phyloP scores from a whole-genome alignment of 768 basidiomycete species.

The Hypsizygus marmoreus region DNA sequence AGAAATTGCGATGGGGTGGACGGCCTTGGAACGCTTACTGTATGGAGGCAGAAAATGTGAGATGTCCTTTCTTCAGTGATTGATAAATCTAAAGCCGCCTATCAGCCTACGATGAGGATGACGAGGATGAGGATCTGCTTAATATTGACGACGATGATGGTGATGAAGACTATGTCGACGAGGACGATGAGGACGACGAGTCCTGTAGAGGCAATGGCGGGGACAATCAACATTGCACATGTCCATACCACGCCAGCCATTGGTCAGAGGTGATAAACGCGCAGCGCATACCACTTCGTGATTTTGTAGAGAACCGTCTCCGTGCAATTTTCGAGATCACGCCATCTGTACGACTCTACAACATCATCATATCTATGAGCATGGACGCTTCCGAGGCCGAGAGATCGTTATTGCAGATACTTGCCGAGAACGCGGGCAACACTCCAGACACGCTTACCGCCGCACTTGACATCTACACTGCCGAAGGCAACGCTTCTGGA shows the following conservation, averaged over 20 bases:
- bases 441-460: slow-evolving; percentile 55
- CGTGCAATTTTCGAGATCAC: slow-evolving; percentile 47
- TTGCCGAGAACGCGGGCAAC: slow-evolving; percentile 44
- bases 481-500: slow-evolving; percentile 32
- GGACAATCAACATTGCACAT: slow-evolving; percentile 29
- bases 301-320: slow-evolving; percentile 47
- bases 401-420: slow-evolving; percentile 31
- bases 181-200: slow-evolving; percentile 28
- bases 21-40: slow-evolving; percentile 50
- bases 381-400: slow-evolving; percentile 32
- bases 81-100: neutral
- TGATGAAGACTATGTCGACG: slow-evolving; percentile 10
- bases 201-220: slow-evolving; percentile 33
- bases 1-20: slow-evolving; percentile 51
- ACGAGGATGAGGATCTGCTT: slow-evolving; percentile 33
- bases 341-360: slow-evolving; percentile 51
- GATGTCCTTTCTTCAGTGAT: slow-evolving; percentile 17
- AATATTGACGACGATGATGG: slow-evolving; percentile 17
- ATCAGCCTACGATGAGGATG: slow-evolving; percentile 21
- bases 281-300: slow-evolving; percentile 42
- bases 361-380: slow-evolving; percentile 41
- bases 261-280: slow-evolving; percentile 49
- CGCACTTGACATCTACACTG: slow-evolving; percentile 54
- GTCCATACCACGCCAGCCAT: slow-evolving; percentile 45
- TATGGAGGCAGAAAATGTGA: slow-evolving; percentile 58